These are phyloP conservation scores for Chlorophyllum brunneum DNA, from an alignment of 768 basidiomycete species.

Conservation along the genomic window DNA sequence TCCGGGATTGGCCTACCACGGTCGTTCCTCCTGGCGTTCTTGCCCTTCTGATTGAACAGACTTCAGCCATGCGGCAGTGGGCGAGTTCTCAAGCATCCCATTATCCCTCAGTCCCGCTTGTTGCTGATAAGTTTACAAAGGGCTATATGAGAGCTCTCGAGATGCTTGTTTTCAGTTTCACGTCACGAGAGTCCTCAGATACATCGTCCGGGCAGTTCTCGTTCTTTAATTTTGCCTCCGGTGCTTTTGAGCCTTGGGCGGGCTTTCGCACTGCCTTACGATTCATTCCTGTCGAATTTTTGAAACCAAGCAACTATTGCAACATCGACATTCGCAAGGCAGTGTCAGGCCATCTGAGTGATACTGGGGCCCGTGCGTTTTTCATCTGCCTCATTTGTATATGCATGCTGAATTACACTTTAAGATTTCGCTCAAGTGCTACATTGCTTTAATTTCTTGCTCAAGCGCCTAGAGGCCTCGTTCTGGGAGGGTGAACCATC, in stretches of 20 bases:
- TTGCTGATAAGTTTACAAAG: conserved; percentile 40
- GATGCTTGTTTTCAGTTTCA: conserved; percentile 32
- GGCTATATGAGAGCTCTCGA: conserved; percentile 45
- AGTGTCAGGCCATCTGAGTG: conserved; percentile 59
- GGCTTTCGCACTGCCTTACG: conserved; percentile 42
- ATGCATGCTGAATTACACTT: conserved; percentile 4
- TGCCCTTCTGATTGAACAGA: conserved; percentile 50
- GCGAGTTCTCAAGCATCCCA: conserved; percentile 40
- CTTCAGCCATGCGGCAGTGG: conserved; percentile 52
- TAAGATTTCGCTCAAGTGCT: conserved; percentile 61
- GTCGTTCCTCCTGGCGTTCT: conserved; percentile 60
- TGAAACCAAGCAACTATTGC: conserved; percentile 28
- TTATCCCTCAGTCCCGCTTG: conserved; percentile 41
- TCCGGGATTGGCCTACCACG: conserved; percentile 53
- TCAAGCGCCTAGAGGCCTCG: conserved; percentile 48
- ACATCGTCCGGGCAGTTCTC: not conserved
- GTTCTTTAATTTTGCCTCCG: conserved; percentile 26
- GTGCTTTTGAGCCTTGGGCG: conserved; percentile 51
- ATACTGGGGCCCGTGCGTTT: conserved; percentile 54
- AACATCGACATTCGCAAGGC: conserved; percentile 45
- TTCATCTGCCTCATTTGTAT: conserved; percentile 14
- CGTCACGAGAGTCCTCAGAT: conserved; percentile 1
- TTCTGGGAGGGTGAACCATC: conserved; percentile 72
- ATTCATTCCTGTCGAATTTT: conserved; percentile 44
- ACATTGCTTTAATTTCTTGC: conserved; percentile 53